Evolutionary conservation across 2,329 filamentous ascomycete genomes (phyloP).

Genomic region (Ascochyta viciae-villosae): DNA sequence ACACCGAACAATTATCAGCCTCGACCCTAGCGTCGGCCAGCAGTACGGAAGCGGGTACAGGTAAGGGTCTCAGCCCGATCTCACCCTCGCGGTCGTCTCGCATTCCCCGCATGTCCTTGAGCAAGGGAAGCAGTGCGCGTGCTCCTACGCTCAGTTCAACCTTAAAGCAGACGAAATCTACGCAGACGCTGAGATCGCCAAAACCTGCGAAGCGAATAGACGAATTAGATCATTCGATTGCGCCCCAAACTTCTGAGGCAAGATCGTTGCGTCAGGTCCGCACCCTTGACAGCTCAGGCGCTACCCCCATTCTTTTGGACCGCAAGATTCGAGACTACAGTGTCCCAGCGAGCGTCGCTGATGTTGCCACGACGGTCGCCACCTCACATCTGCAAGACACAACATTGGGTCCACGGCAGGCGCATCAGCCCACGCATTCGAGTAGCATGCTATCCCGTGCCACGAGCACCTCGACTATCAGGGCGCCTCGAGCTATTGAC

Average conservation of each 20-base stretch:
- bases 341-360: not conserved
- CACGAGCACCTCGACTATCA: constrained; percentile 29
- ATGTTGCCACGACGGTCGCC: not conserved
- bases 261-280: constrained; percentile 25
- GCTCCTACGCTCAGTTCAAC: constrained; percentile 20
- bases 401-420: not conserved
- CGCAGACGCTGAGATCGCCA: constrained; percentile 4
- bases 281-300: constrained; percentile 30
- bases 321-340: not conserved
- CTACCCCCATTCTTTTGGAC: constrained; percentile 24
- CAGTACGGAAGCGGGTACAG: constrained; percentile 4
- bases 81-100: constrained; percentile 29
- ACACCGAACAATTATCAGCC: constrained; percentile 10
- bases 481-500: constrained; percentile 3
- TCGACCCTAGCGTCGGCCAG: constrained; percentile 13
- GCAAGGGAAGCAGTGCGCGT: constrained; percentile 8
- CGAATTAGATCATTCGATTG: not conserved
- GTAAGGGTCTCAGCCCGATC: not conserved
- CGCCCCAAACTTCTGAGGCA: not conserved
- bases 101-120: constrained; percentile 31
- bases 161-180: constrained; percentile 28
- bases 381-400: not conserved
- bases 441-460: constrained; percentile 5
- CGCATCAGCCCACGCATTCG: not conserved
- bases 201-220: not conserved